Base-by-base conservation (phyloP, 2,329 filamentous ascomycete genomes). In the Helotiales sp. region DNA sequence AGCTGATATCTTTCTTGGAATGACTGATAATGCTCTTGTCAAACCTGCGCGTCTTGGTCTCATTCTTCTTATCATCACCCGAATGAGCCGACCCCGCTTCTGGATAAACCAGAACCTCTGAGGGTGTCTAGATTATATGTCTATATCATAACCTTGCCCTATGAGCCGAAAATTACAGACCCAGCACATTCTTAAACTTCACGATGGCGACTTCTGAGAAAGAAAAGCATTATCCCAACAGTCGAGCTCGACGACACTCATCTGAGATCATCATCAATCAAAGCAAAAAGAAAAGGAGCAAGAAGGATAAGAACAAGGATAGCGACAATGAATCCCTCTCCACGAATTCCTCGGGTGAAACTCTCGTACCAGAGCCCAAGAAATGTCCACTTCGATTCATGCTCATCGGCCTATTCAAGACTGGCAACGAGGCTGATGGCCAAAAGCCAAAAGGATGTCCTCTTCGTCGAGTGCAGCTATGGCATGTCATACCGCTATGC, bases 331-430 rank as follows among this genome's bases (percentile, higher is more conserved):
- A 65, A 51, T 66, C 64, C 2, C 29, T 62, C 15, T 65, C 60
- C 9, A 57, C 52, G 6, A 49, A 30, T 63, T 60, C 10, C 62
- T n/a, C 62, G 2, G 42, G 55, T 10, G 58, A 59, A 9, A 48
- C 58, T 2, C 44, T 59, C 25, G 49, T 59, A 12, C 46, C 61
- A 7, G 55, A 55, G 17, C 29, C 52, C 4, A 59, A 60, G 34
- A 65, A 63, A 66, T 69, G 65, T 40, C 67, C 67, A 22, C 57
- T 70, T 8, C 60, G 66, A 19, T 67, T 66, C 33, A 62, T 69
- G 29, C 40, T 70, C 17, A 47, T 56, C 13, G 63, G 55, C 9
- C 54, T 70, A 58, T 59, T 70, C 19, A 54, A 69, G 27, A 25
- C 58, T 1, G 54, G 64, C 33, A 48, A 17, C 8, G 57, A 62